Base-by-base conservation (phyloP, 129 eudicot genomes). In the Calendula officinalis region DNA sequence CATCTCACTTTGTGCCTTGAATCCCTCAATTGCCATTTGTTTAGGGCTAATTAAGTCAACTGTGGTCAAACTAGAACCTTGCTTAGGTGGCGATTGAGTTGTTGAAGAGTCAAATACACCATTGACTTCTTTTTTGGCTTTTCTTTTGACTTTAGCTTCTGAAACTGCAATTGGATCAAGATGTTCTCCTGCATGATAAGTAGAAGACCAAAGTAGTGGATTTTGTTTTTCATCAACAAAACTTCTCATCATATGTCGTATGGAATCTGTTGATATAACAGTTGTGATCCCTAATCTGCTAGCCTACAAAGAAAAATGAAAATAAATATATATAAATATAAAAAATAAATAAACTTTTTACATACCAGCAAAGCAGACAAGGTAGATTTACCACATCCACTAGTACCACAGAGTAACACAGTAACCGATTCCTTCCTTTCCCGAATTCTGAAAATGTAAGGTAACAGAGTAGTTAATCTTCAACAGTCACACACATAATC, bases 351-450 rank as follows among this genome's bases (percentile, higher is more conserved):
- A 17, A 33, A 22, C 30, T 41, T 6, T 59, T 52, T 57, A 47
- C 64, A 69, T 80, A 88, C 96, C 92, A 88, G 86, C 76, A 88
- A 67, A 3, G 96, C 81, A 13, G 96, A 88, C 36, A 89, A 64
- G 13, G 96, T 89, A 65, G 96, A 89, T 71, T 89, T 89, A 55
- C 96, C 96, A 65, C 96, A 89, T 71, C 96, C 96, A 73, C 96
- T 88, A 9, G 96, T 88, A 47, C 96, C 96, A 47, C 96, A 89
- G 57, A 88, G 79, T 47, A 88, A 68, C 73, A 88, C 79, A 4
- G 89, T 84, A 9, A 88, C 81, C 17, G 96, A 88, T 72, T 84
- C 92, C 83, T 84, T 88, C 66, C 89, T 85, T 69, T 88, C 96
- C 71, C 96, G 80, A 50, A 88, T 68, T 70, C 96, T 88, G 84